These are phyloP conservation scores for Orbilia javanica DNA, from an alignment of 2,329 filamentous ascomycete species.

Conservation along the genomic window DNA sequence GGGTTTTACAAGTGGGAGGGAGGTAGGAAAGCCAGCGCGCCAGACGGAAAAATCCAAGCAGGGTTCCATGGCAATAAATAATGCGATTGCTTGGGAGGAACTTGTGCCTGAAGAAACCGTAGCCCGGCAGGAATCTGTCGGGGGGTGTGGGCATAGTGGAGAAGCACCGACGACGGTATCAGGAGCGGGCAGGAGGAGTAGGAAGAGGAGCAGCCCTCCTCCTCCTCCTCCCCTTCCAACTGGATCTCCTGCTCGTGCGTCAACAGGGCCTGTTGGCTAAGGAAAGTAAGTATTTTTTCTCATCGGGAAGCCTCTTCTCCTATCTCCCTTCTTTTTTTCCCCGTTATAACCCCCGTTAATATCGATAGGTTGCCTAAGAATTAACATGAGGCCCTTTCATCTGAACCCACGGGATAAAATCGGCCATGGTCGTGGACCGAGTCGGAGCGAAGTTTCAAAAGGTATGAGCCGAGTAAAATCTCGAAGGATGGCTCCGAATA, in stretches of 20 bases:
- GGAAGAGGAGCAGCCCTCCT: conserved; percentile 22
- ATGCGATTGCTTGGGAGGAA: conserved; percentile 36
- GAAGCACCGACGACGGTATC: conserved; percentile 31
- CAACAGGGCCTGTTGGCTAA: conserved; percentile 51
- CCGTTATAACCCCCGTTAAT: conserved; percentile 44
- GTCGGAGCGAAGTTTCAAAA: conserved; percentile 55
- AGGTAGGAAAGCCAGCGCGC: conserved; percentile 27
- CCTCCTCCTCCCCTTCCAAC: too few relatives aligned
- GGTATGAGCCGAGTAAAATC: conserved; percentile 49
- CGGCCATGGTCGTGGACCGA: conserved; percentile 39
- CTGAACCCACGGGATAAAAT: conserved; percentile 50
- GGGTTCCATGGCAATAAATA: conserved; percentile 47
- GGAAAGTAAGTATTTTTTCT: too few relatives aligned
- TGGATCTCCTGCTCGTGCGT: conserved; percentile 46
- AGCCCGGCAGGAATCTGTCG: conserved; percentile 31
- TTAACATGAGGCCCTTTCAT: conserved; percentile 27
- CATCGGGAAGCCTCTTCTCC: too few relatives aligned
- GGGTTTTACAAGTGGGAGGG: conserved; percentile 21
- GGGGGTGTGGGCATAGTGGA: conserved; percentile 25
- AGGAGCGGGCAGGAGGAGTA: conserved; percentile 29
- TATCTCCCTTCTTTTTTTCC: conserved; percentile 35
- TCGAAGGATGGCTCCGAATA: conserved; percentile 55
- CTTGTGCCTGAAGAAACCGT: conserved; percentile 24
- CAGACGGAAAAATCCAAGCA: conserved; percentile 57
- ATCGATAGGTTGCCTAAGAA: conserved; percentile 28